A percentile compares a stretch with the other conserved stretches of the same genome.
Conservation (phyloP, 2,329 filamentous ascomycete genomes). For the Ophiostoma sp. region DNA sequence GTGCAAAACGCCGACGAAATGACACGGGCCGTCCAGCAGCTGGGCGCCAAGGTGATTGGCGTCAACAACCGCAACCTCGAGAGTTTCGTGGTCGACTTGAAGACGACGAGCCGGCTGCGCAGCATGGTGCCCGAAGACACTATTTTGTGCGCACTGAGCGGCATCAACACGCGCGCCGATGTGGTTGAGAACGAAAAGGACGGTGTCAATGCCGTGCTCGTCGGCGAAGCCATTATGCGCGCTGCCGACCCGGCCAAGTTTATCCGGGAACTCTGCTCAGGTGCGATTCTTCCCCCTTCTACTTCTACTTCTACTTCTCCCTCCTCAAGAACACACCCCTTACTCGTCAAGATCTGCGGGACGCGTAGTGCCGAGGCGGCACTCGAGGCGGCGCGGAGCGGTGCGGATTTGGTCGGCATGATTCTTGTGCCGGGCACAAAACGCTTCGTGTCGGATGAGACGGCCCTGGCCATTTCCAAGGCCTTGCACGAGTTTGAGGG, state of each 20-base stretch:
- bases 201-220: conserved; percentile 87
- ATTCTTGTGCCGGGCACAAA: conserved; percentile 82
- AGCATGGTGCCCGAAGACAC: conserved; percentile 82
- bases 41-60: conserved; percentile 89
- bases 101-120: conserved; percentile 85
- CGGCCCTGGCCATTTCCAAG: conserved; percentile 76
- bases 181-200: conserved; percentile 85
- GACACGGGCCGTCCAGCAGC: conserved; percentile 75
- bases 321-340: conserved; percentile 42
- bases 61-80: conserved; percentile 98
- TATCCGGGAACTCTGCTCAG: conserved; percentile 78
- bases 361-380: conserved; percentile 83
- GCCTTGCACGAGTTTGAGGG: conserved; percentile 62
- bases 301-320: neutral
- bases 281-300: conserved; percentile 36
- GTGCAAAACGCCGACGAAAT: conserved; percentile 95
- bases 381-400: conserved; percentile 74
- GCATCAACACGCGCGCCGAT: conserved; percentile 85
- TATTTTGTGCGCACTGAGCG: conserved; percentile 89
- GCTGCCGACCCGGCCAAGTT: conserved; percentile 80
- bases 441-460: conserved; percentile 75
- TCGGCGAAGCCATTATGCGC: conserved; percentile 95
- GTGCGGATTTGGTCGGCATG: conserved; percentile 90
- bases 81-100: conserved; percentile 93
- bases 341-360: conserved; percentile 93